Conservation (phyloP, 2,329 filamentous ascomycete genomes). For the Beauveria sp. region DNA sequence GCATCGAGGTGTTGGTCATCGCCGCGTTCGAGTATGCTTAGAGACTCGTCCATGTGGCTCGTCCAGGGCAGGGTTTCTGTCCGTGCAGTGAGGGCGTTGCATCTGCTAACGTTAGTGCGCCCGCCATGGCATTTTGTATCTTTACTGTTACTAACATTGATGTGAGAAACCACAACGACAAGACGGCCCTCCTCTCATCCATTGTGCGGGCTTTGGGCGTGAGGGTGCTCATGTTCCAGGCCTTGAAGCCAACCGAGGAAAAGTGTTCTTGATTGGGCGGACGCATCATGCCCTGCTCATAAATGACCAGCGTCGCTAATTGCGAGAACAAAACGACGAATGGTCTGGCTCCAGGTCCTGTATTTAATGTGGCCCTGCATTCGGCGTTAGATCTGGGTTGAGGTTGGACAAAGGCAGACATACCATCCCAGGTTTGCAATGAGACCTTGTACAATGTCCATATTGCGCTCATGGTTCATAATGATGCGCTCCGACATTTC, state of each 20-base stretch:
- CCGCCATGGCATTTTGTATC: background rate
- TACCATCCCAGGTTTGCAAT: slow-evolving; percentile 40
- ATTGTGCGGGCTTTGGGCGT: slow-evolving; percentile 31
- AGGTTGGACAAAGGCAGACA: slow-evolving; percentile 10
- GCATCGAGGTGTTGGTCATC: slow-evolving; percentile 42
- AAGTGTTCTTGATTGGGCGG: slow-evolving; percentile 28
- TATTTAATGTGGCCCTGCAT: slow-evolving; percentile 31
- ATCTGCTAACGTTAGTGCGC: slow-evolving; percentile 18
- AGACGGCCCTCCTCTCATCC: slow-evolving; percentile 41
- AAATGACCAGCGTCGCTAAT: slow-evolving; percentile 34
- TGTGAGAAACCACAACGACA: slow-evolving; percentile 37
- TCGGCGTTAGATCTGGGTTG: slow-evolving; percentile 5
- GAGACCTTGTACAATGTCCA: slow-evolving; percentile 46
- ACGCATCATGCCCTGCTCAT: slow-evolving; percentile 38
- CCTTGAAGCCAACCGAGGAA: slow-evolving; percentile 28
- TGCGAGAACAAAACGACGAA: slow-evolving; percentile 37
- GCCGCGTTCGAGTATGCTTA: slow-evolving; percentile 36
- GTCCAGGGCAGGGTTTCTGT: slow-evolving; percentile 50
- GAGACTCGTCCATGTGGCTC: slow-evolving; percentile 48
- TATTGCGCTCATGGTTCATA: slow-evolving; percentile 37
- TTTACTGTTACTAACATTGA: slow-evolving; percentile 23
- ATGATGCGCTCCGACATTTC: slow-evolving; percentile 39
- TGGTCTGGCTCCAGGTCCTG: slow-evolving; percentile 29
- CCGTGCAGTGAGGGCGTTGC: slow-evolving; percentile 34
- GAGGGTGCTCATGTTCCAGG: slow-evolving; percentile 22